phyloP scores from a whole-genome alignment of 2,329 filamentous ascomycete genomes.

The Chaetomium olivaceum region DNA sequence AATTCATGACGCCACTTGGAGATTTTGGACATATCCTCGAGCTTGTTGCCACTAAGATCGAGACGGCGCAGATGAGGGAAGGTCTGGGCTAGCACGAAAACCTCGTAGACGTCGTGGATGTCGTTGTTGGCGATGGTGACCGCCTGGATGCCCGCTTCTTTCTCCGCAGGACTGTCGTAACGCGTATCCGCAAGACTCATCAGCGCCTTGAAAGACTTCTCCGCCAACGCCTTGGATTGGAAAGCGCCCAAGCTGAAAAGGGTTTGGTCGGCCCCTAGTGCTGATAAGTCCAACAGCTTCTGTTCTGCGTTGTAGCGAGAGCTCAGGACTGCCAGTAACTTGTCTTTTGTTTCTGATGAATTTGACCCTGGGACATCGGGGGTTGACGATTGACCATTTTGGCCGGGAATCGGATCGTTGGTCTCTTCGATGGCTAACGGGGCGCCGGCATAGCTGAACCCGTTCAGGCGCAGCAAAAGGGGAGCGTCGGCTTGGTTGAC shows the following conservation, averaged over 20 bases:
- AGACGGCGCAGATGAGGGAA: conserved; percentile 87
- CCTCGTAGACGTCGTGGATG: conserved; percentile 68
- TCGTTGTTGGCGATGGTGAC: conserved; percentile 81
- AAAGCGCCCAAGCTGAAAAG: conserved; percentile 77
- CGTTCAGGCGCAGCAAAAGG: conserved; percentile 67
- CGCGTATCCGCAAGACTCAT: conserved; percentile 82
- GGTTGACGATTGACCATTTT: conserved; percentile 32
- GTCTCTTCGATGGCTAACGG: conserved; percentile 57
- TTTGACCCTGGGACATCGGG: conserved; percentile 39
- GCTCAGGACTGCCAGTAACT: conserved; percentile 69
- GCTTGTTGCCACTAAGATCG: conserved; percentile 81
- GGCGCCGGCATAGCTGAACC: conserved; percentile 67
- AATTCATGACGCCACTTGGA: conserved; percentile 80
- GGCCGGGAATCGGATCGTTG: conserved; percentile 43
- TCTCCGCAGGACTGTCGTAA: conserved; percentile 71
- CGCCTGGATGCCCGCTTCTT: conserved; percentile 76
- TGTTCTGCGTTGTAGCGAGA: conserved; percentile 69
- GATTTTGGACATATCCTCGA: conserved; percentile 67
- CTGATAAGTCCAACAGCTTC: conserved; percentile 83
- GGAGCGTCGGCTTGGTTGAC: conserved; percentile 64
- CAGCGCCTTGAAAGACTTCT: conserved; percentile 88
- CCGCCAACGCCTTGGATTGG: conserved; percentile 65
- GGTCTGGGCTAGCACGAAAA: conserved; percentile 73
- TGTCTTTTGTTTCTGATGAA: conserved; percentile 60
- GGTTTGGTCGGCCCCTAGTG: conserved; percentile 69